Base-by-base conservation (phyloP, 768 basidiomycete species). In the Lentinula raphanica region DNA sequence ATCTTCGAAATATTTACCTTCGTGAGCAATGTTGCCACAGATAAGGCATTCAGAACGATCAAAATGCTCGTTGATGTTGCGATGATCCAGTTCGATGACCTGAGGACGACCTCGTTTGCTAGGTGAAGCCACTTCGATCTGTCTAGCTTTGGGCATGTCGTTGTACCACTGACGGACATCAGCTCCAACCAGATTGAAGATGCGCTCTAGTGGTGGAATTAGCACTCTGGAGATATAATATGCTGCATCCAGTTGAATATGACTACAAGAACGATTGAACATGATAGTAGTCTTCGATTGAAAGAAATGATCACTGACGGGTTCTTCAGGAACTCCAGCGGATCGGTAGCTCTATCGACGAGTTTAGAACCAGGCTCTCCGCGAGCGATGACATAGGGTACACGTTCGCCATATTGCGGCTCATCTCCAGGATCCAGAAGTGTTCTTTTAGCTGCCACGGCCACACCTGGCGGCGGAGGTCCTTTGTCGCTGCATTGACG, bases 111-210 rank as follows among this genome's bases (percentile, higher is more conserved):
- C 56, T 53, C 32, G 32, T 68, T 70, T 46, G 53, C 67, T 64
- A 25, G 74, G 73, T 1, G 72, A 73, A 31, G 67, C 65, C 27
- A 56, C 63, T 66, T 67, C 77, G 64, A 65, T 74, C 66, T 46
- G 65, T 58, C 48, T 67, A 5, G 66, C 73, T 67, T 84, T 85
- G 1, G 92, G 90, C 92, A 95, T 94, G 28, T 88, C 86, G 49
- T 87, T 79, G 66, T 85, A 98, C 96, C 96, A 98, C 42, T 78
- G 75, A 54, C 81, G 80, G 27, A 96, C 86, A 67, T 97, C 89
- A 8, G 88, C 93, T 15, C 96, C 95, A 32, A 95, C 78, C 23
- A 98, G 83, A 59, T 88, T 93, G 76, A 98, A 92, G 45, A 99
- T 83, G 46, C 97, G 83, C 59, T 91, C 89, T 62, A 99, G 68